Percentiles rank a stretch among this genome's conserved stretches.
Conservation (phyloP, 2,329 filamentous ascomycete genomes). For the Sporothrix globosa region DNA sequence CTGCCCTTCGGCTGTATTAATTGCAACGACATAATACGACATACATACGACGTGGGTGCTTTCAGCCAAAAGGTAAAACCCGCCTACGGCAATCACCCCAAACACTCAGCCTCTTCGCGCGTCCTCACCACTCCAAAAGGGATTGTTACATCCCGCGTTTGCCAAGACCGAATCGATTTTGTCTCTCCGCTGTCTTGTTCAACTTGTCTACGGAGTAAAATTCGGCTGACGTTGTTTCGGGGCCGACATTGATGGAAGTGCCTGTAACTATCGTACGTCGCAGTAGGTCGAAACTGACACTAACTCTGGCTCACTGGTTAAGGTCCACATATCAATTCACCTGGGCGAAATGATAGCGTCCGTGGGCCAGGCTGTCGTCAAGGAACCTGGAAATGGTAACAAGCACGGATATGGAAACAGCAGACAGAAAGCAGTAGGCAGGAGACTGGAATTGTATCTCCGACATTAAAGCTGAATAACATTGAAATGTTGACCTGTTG, state of each 20-base stretch:
- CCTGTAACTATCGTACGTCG: no score
- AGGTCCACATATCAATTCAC: neutral
- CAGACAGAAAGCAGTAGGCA: neutral
- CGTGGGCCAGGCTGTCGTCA: conserved; percentile 4
- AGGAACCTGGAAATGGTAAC: neutral
- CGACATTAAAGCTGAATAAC: neutral
- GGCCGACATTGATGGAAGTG: conserved; percentile 3
- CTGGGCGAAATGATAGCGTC: neutral
- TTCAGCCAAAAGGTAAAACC: conserved; percentile 21
- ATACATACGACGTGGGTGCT: neutral
- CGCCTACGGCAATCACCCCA: conserved; percentile 12
- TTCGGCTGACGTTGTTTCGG: neutral
- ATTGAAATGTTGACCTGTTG: neutral
- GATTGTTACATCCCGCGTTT: conserved; percentile 35
- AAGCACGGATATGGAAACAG: neutral
- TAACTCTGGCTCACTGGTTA: neutral
- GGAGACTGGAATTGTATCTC: neutral
- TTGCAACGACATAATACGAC: no score
- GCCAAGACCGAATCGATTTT: conserved; percentile 29
- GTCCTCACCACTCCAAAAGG: conserved; percentile 14
- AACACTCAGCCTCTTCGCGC: conserved; percentile 28
- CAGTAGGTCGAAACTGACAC: no score
- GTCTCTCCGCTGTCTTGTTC: neutral
- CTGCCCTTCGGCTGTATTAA: neutral
- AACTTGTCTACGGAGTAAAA: neutral